These are phyloP conservation scores for Boletus coffeatus DNA, from an alignment of 1,284 basidiomycete species.

Conservation along the genomic window DNA sequence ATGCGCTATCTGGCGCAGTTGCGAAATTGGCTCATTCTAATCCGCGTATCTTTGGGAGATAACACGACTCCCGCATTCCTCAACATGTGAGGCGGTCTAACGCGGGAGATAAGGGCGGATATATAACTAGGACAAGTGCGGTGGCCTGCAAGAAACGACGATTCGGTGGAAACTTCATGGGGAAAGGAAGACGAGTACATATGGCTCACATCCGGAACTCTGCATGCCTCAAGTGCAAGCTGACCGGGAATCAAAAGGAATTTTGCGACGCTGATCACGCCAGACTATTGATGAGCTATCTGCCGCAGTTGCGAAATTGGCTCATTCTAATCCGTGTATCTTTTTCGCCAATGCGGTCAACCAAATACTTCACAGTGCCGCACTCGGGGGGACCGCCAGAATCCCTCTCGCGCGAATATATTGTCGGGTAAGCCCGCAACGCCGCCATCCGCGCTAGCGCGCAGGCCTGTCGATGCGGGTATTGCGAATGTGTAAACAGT, in stretches of 20 bases:
- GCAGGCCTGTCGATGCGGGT: too few species aligned
- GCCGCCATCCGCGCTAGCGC: too few species aligned
- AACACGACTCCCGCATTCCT: too few species aligned
- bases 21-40: conserved; percentile 94
- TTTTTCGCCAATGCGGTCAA: conserved; percentile 88
- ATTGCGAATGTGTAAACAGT: too few species aligned
- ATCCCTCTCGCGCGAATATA: too few species aligned
- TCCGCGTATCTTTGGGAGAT: conserved; percentile 67
- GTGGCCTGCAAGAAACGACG: conserved; percentile 45
- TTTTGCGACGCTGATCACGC: conserved; percentile 77
- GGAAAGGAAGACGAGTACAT: conserved; percentile 83
- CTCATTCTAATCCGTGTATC: conserved; percentile 90
- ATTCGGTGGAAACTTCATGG: conserved; percentile 89
- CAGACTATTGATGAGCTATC: conserved; percentile 79
- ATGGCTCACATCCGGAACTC: conserved; percentile 69
- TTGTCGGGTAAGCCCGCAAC: too few species aligned
- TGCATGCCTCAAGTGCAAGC: conserved; percentile 67
- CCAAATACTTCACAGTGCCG: conserved; percentile 50
- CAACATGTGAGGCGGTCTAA: too few species aligned
- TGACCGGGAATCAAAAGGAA: conserved; percentile 73
- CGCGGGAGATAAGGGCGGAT: too few species aligned
- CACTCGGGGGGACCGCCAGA: too few species aligned
- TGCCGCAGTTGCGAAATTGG: conserved; percentile 89
- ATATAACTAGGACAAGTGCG: too few species aligned
- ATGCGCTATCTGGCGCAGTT: conserved; percentile 82